Conservation (phyloP, 2,329 filamentous ascomycete species). For the Phaeosphaeriaceae sp. region DNA sequence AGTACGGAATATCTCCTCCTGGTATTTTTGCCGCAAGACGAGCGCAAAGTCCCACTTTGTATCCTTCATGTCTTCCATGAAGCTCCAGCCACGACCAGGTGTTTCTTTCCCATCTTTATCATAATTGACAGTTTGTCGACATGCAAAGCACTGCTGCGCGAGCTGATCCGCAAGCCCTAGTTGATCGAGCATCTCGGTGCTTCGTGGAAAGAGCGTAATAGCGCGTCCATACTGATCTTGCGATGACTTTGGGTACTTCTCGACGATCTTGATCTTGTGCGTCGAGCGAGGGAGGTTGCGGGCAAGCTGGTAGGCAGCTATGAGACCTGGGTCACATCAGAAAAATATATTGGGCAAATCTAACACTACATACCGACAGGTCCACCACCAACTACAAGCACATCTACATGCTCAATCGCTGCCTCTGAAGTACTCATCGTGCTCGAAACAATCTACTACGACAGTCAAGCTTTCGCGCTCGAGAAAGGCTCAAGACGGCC, state of each 20-base stretch:
- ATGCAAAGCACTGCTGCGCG: conserved; percentile 61
- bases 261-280: conserved; percentile 56
- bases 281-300: conserved; percentile 50
- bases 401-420: conserved; percentile 23
- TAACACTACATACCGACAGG: conserved; percentile 50
- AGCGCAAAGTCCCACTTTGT: conserved; percentile 61
- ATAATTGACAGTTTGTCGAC: conserved; percentile 59
- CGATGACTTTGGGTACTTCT: conserved; percentile 56
- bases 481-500: background rate
- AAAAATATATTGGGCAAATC: background rate
- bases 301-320: conserved; percentile 57
- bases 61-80: conserved; percentile 62
- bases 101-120: conserved; percentile 55
- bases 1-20: conserved; percentile 61
- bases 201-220: conserved; percentile 61
- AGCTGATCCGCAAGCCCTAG: conserved; percentile 58
- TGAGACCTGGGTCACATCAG: conserved; percentile 34
- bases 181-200: conserved; percentile 61
- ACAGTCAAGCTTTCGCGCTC: background rate
- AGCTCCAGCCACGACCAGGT: conserved; percentile 57
- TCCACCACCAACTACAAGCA: conserved; percentile 47
- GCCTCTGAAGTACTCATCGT: conserved; percentile 15
- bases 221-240: conserved; percentile 63
- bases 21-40: conserved; percentile 64
- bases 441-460: background rate